Evolutionary conservation across 1,284 basidiomycete species (phyloP).

Genomic region (Cryptococcus sp.): DNA sequence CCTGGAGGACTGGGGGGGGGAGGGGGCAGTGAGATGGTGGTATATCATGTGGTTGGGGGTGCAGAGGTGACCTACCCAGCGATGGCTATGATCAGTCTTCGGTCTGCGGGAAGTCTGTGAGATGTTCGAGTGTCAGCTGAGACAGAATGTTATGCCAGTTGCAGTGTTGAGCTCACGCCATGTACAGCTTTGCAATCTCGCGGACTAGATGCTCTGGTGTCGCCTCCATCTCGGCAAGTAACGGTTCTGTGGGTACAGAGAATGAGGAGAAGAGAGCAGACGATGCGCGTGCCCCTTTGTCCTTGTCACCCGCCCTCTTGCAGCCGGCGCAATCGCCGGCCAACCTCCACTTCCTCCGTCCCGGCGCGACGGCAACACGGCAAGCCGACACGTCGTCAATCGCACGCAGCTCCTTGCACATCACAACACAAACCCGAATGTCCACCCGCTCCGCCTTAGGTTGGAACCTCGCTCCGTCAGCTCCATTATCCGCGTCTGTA

Average conservation of each 20-base stretch:
- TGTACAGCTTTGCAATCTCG: conserved; percentile 13
- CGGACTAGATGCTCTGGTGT: conserved; percentile 10
- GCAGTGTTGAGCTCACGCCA: conserved; percentile 10
- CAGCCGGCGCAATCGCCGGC: not conserved
- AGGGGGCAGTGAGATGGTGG: conserved; percentile 12
- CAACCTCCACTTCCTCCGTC: not conserved
- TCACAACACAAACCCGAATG: too few relatives aligned
- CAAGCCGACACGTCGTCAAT: too few relatives aligned
- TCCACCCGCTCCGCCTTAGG: too few relatives aligned
- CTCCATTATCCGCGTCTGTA: too few relatives aligned
- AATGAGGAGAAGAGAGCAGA: too few relatives aligned
- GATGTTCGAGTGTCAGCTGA: too few relatives aligned
- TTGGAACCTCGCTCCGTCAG: too few relatives aligned
- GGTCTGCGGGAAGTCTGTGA: conserved; percentile 6
- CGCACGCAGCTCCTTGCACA: too few relatives aligned
- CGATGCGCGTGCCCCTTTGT: too few relatives aligned
- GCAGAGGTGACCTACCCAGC: conserved; percentile 9
- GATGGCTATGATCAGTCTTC: conserved; percentile 14
- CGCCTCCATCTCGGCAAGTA: conserved; percentile 5
- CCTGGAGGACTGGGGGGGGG: conserved; percentile 44
- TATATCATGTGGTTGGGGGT: not conserved
- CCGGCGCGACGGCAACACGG: too few relatives aligned
- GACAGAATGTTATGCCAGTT: too few relatives aligned
- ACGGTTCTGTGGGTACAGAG: not conserved
- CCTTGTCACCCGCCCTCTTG: too few relatives aligned